phyloP scores from a whole-genome alignment of 2,329 filamentous ascomycete species.

The Fusarium siculi region DNA sequence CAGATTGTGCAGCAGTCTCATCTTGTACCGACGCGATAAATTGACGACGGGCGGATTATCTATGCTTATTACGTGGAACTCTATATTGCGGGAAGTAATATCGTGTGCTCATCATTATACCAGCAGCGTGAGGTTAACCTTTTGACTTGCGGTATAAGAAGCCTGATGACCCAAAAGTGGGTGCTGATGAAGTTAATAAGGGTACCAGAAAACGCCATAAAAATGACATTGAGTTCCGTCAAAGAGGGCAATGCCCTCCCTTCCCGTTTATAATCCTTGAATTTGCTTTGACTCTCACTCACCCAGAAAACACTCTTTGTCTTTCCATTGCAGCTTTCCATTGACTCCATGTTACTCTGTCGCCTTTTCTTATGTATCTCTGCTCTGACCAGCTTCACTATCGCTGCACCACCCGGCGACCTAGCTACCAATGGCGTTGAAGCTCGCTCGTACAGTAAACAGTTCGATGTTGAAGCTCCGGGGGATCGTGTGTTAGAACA shows the following conservation, averaged over 20 bases:
- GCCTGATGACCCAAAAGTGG: neutral
- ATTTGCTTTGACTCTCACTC: no score
- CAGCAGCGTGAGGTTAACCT: neutral
- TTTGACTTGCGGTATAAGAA: neutral
- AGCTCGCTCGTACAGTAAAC: no score
- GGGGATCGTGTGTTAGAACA: neutral
- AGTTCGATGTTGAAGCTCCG: rapidly evolving
- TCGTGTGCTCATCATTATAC: neutral
- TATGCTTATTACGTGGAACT: rapidly evolving
- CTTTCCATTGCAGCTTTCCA: no score
- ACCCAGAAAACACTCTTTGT: no score
- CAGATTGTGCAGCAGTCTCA: neutral
- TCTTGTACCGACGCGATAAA: neutral
- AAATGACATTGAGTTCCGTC: neutral
- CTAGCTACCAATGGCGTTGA: neutral
- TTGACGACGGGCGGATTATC: no score
- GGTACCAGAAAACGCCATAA: neutral
- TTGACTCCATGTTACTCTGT: neutral
- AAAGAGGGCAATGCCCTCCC: neutral
- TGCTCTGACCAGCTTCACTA: neutral
- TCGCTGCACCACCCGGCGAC: neutral
- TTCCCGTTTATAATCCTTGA: no score
- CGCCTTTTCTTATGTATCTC: neutral
- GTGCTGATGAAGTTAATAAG: neutral
- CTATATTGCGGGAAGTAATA: rapidly evolving